Conservation (phyloP, 2,329 filamentous ascomycete genomes). For the Aspergillaceae sp. region DNA sequence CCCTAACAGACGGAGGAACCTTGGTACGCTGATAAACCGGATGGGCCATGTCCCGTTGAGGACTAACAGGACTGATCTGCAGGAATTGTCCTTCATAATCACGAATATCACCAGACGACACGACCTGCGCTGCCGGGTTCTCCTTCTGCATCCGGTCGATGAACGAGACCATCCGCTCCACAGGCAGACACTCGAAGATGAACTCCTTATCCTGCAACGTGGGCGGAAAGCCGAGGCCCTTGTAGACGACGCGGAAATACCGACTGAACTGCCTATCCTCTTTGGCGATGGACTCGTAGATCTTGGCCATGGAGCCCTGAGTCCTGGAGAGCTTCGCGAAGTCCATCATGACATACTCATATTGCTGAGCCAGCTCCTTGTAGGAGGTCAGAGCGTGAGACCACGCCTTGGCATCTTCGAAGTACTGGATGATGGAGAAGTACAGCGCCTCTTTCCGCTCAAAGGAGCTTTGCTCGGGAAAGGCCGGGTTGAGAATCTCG, state of each 20-base stretch:
- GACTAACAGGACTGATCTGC: constrained; percentile 69
- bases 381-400: constrained; percentile 79
- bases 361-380: constrained; percentile 82
- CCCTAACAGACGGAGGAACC: constrained; percentile 72
- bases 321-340: constrained; percentile 84
- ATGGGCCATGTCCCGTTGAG: constrained; percentile 72
- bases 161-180: constrained; percentile 70
- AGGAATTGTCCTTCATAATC: constrained; percentile 88
- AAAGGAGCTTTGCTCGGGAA: constrained; percentile 77
- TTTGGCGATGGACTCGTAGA: constrained; percentile 81
- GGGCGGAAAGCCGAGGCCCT: constrained; percentile 76
- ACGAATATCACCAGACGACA: constrained; percentile 60
- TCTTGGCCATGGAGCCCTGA: constrained; percentile 80
- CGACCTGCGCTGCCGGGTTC: constrained; percentile 74
- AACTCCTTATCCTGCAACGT: constrained; percentile 82
- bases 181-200: constrained; percentile 74
- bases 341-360: constrained; percentile 82
- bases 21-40: constrained; percentile 82
- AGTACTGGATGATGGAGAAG: constrained; percentile 89
- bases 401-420: constrained; percentile 92
- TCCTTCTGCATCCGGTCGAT: constrained; percentile 88
- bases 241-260: constrained; percentile 87
- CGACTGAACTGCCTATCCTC: constrained; percentile 69
- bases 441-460: constrained; percentile 89
- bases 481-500: constrained; percentile 62